Evolutionary conservation across 805 yeast genomes (phyloP), one percentile per base, ranked within the genome.

Genomic region (Cyberlindnera veronae): DNA sequence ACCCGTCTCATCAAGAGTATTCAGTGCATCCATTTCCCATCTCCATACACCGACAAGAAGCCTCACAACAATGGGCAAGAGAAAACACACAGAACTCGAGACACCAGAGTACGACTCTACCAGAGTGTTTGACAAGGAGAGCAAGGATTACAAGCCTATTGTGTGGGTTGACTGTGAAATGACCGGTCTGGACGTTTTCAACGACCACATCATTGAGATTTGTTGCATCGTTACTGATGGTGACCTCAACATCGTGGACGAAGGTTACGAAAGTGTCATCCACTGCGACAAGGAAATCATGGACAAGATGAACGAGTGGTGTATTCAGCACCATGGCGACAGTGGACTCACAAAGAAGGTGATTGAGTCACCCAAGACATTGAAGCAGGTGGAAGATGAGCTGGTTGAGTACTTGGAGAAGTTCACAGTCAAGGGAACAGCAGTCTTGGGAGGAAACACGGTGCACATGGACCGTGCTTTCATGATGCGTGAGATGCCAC

Each of bases 121-220:
- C 14, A 13, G 28, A 16, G 38, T 17, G 13, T 31, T 49, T 15
- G 38, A 48, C 32, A 45, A 33, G 19, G 27, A 43, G 21, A 23
- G 39, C 19, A 36, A 50, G 27, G 44, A 40, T 18, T 54, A 41
- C 47, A 59, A 63, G 34, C 74, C 75, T 6, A 69, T 91, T 15
- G 95, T 93, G 4, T 93, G 99, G 99, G 73, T 93, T 14, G 99
- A 93, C 64, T 93, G 98, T 63, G 99, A 93, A 61, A 93, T 93
- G 99, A 93, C 99, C 0, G 99, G 99, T 0, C 66, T 93, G 29
- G 84, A 91, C 52, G 79, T 81, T n/a, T 61, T 65, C 34, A 69
- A 72, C n/a, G 98, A 93, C 59, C 78, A 75, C 42, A 90, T 93
- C 51, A 85, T 93, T 44, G 99, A 93, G 62, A 81, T 93, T 20